Percentiles rank a stretch among this genome's conserved stretches.
Conservation (phyloP, 2,329 filamentous ascomycete species). For the Immersiporthe knoxdaviesiana region DNA sequence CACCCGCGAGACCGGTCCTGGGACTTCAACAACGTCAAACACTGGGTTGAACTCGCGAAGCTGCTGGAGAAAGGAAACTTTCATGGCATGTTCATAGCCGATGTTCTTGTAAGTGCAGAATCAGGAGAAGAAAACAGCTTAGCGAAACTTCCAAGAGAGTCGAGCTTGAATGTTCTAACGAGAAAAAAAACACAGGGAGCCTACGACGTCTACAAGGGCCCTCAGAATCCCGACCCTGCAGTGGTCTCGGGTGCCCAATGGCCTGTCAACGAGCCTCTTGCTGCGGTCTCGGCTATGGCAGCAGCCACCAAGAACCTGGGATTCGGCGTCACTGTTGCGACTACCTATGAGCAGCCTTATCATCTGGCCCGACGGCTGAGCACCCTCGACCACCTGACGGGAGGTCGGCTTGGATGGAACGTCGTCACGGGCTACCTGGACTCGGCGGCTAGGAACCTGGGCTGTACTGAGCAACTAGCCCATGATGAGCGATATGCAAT, state of each 20-base stretch:
- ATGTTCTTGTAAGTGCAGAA: slow-evolving; percentile 34
- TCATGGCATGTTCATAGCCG: slow-evolving; percentile 46
- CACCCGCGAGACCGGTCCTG: slow-evolving; percentile 30
- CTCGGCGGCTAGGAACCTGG: slow-evolving; percentile 68
- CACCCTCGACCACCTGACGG: slow-evolving; percentile 69
- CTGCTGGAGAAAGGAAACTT: slow-evolving; percentile 43
- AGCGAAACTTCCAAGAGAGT: no score
- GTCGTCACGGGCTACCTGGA: slow-evolving; percentile 74
- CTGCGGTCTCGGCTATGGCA: slow-evolving; percentile 69
- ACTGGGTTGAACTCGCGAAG: slow-evolving; percentile 43
- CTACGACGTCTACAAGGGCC: slow-evolving; percentile 71
- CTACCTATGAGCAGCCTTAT: slow-evolving; percentile 73
- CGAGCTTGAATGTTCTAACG: neutral
- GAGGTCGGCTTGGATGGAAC: slow-evolving; percentile 64
- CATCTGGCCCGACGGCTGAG: slow-evolving; percentile 67
- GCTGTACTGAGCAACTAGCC: slow-evolving; percentile 43
- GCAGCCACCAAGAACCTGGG: slow-evolving; percentile 69
- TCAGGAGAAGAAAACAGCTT: neutral
- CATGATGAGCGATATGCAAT: slow-evolving; percentile 69
- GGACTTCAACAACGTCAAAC: slow-evolving; percentile 33
- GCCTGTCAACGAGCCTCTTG: slow-evolving; percentile 71
- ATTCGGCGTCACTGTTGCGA: slow-evolving; percentile 71
- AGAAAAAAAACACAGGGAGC: slow-evolving; percentile 46
- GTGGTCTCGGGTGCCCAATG: slow-evolving; percentile 68
- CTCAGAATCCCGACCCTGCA: slow-evolving; percentile 60